Evolutionary conservation across 805 yeast species (phyloP).

Genomic region (Kodamaea lidongshanica): DNA sequence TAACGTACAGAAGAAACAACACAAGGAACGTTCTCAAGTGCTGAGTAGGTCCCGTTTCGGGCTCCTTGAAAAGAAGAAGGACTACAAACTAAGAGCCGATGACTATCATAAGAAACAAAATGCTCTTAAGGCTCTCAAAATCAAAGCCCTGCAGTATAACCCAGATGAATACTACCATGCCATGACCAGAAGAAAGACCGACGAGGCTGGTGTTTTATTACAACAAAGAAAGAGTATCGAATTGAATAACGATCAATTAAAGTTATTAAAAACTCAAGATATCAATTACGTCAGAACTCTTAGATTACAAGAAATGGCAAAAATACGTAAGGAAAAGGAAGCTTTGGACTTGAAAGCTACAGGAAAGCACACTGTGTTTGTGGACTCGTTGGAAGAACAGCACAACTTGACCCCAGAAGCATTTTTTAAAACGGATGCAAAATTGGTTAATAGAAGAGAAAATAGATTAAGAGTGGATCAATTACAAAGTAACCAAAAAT

Average conservation of each 20-base stretch:
- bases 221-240: constrained; percentile 59
- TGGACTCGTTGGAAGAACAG: constrained; percentile 54
- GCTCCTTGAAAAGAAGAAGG: constrained; percentile 79
- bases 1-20: constrained; percentile 93
- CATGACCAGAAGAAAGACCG: constrained; percentile 70
- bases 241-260: constrained; percentile 67
- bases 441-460: constrained; percentile 56
- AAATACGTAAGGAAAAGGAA: constrained; percentile 53
- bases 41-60: constrained; percentile 69
- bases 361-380: constrained; percentile 83
- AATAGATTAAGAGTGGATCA: constrained; percentile 65
- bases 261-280: constrained; percentile 86
- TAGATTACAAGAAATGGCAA: constrained; percentile 59
- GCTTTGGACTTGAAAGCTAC: constrained; percentile 45
- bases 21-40: constrained; percentile 88
- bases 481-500: constrained; percentile 36
- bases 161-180: constrained; percentile 97
- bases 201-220: constrained; percentile 59
- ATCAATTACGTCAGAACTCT: constrained; percentile 75
- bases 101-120: constrained; percentile 56
- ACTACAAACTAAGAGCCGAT: constrained; percentile 44
- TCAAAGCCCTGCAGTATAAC: constrained; percentile 68
- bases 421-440: constrained; percentile 65
- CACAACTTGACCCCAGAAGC: constrained; percentile 56
- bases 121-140: constrained; percentile 62